A percentile compares a stretch with the other conserved stretches of the same genome.
Conservation (phyloP, 352 stramenopile species). For the Globisporangium cystogenes region DNA sequence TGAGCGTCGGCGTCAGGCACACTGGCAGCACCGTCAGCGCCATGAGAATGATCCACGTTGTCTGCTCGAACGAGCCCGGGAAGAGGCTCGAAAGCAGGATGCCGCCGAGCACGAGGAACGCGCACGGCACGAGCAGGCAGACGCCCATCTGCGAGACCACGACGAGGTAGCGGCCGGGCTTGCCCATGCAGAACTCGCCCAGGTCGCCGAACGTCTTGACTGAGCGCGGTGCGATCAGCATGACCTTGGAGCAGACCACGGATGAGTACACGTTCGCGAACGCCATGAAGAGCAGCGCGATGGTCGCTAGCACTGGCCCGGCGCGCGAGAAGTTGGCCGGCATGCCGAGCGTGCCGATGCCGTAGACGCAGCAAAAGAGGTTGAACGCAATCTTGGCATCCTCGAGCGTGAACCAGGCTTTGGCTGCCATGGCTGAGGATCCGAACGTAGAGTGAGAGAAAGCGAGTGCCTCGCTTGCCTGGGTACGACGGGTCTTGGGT, state of each 20-base stretch:
- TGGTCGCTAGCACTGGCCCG: conserved; percentile 17
- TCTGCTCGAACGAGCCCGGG: conserved; percentile 29
- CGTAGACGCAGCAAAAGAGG: conserved; percentile 47
- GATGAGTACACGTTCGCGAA: conserved; percentile 55
- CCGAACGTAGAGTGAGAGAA: too few species aligned
- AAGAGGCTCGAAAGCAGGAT: conserved; percentile 39
- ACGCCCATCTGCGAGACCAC: conserved; percentile 2
- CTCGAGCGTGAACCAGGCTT: not conserved
- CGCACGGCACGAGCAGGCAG: conserved; percentile 32
- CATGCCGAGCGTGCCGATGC: conserved; percentile 55
- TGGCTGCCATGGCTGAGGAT: too few species aligned
- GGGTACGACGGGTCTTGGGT: too few species aligned
- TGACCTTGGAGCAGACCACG: conserved; percentile 36
- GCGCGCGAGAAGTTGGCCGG: conserved; percentile 31
- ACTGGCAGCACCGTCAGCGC: conserved; percentile 33
- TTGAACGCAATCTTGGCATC: conserved; percentile 4
- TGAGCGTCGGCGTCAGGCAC: conserved; percentile 40
- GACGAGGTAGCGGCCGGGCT: not conserved
- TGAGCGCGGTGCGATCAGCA: conserved; percentile 16
- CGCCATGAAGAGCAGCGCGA: conserved; percentile 53
- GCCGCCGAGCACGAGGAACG: conserved; percentile 43
- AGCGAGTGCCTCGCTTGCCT: too few species aligned
- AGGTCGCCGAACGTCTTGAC: not conserved
- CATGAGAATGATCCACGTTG: conserved; percentile 52
- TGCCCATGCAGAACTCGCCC: not conserved